Percentiles rank a stretch among this genome's conserved stretches.
Evolutionary conservation across 2,329 filamentous ascomycete genomes (phyloP).

Genomic region (Cytospora piceae): DNA sequence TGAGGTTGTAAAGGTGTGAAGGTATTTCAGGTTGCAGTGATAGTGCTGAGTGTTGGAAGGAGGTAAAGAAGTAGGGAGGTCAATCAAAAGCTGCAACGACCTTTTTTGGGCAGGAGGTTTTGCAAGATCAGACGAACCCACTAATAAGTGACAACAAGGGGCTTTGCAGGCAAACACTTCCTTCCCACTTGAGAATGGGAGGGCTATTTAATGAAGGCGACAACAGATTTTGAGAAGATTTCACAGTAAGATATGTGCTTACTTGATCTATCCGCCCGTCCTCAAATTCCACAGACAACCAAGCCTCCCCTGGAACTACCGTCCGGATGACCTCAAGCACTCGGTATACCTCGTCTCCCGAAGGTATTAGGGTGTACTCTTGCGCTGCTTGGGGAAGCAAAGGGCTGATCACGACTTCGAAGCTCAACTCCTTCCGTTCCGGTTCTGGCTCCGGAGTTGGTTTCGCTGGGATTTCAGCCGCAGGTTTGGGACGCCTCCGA

Average conservation of each 20-base stretch:
- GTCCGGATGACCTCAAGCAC: constrained; percentile 40
- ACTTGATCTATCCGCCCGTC: constrained; percentile 52
- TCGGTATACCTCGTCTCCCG: constrained; percentile 45
- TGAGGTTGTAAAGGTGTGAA: background rate
- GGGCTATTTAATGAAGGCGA: background rate
- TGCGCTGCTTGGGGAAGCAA: constrained; percentile 36
- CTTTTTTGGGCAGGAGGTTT: background rate
- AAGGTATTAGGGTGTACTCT: constrained; percentile 28
- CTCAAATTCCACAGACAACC: constrained; percentile 49
- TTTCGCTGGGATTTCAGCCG: constrained; percentile 29
- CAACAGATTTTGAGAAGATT: background rate
- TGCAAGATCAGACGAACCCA: background rate
- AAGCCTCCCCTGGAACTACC: constrained; percentile 33
- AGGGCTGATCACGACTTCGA: constrained; percentile 38
- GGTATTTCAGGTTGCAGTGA: background rate
- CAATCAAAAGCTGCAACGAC: background rate
- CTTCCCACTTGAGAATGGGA: background rate
- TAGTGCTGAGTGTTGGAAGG: background rate
- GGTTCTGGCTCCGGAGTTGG: constrained; percentile 25
- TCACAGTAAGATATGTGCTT: constrained; percentile 36
- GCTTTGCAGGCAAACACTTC: background rate
- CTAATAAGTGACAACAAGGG: background rate
- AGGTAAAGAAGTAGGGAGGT: background rate
- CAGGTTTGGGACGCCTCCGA: background rate
- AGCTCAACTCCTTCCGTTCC: constrained; percentile 21